Percentiles rank a stretch among this genome's conserved stretches.
These are phyloP conservation scores for Allium sativum DNA, from an alignment of 106 monocot species.

Conservation along the genomic window DNA sequence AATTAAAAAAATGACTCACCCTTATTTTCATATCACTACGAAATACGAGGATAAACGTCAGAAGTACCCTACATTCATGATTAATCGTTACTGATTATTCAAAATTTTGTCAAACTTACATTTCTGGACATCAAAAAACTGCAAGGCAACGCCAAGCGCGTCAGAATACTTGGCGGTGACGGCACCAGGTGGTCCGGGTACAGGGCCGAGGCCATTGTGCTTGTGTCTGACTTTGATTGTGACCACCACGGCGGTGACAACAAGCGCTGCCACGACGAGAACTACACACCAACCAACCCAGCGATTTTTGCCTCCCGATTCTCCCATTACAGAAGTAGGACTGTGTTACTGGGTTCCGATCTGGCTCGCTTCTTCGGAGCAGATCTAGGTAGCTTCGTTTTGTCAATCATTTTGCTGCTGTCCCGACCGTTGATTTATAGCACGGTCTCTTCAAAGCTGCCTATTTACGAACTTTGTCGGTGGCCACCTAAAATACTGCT, in stretches of 20 bases:
- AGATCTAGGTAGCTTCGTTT: background rate
- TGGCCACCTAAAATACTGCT: too few relatives aligned
- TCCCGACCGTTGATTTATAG: too few relatives aligned
- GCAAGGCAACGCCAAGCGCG: constrained; percentile 74
- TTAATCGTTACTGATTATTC: too few relatives aligned
- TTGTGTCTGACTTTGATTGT: constrained; percentile 40
- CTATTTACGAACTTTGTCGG: too few relatives aligned
- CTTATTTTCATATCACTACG: too few relatives aligned
- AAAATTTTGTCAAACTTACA: constrained; percentile 15
- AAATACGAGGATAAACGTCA: too few relatives aligned
- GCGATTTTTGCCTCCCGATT: constrained; percentile 22
- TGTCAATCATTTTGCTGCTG: background rate
- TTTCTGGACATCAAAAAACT: constrained; percentile 98
- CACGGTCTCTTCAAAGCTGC: too few relatives aligned
- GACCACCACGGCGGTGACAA: constrained; percentile 41
- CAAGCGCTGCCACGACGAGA: constrained; percentile 41
- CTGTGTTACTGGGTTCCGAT: constrained; percentile 1
- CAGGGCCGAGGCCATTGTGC: constrained; percentile 22
- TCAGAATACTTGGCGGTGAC: constrained; percentile 60
- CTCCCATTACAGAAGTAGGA: constrained; percentile 19
- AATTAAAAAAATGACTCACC: too few relatives aligned
- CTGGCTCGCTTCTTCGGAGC: background rate
- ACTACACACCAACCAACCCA: constrained; percentile 69
- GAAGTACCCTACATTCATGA: too few relatives aligned
- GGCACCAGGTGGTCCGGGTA: constrained; percentile 86